Conservation (phyloP, 139 green algal genomes). For the Picochlorum sp. region DNA sequence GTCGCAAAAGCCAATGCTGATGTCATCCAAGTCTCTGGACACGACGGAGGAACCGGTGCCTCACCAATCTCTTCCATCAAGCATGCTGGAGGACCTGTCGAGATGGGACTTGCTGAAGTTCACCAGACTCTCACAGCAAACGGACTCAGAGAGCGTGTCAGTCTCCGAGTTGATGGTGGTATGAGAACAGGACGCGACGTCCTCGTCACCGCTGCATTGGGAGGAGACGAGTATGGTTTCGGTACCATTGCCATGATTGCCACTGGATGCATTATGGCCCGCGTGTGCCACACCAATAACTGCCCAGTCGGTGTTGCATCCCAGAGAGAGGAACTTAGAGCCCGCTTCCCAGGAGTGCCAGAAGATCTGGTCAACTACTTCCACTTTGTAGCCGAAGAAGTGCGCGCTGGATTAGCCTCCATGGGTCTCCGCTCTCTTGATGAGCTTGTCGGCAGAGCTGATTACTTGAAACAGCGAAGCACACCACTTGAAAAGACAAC, state of each 20-base stretch:
- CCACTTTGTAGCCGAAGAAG: constrained; percentile 88
- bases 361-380: constrained; percentile 94
- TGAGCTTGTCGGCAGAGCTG: constrained; percentile 83
- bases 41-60: constrained; percentile 96
- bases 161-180: constrained; percentile 88
- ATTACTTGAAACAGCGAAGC: constrained; percentile 59
- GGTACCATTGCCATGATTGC: constrained; percentile 97
- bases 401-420: constrained; percentile 66
- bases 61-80: constrained; percentile 97
- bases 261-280: constrained; percentile 98
- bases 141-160: constrained; percentile 87
- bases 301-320: constrained; percentile 95
- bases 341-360: constrained; percentile 82
- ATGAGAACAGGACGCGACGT: constrained; percentile 88
- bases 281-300: constrained; percentile 99
- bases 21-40: constrained; percentile 90
- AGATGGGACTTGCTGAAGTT: constrained; percentile 89
- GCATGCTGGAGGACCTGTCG: constrained; percentile 92
- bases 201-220: constrained; percentile 79
- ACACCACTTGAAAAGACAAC: constrained; percentile 76
- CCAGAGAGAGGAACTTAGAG: constrained; percentile 95
- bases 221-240: constrained; percentile 95
- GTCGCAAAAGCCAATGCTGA: constrained; percentile 99
- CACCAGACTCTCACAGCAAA: constrained; percentile 82
- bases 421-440: constrained; percentile 81